phyloP scores from a whole-genome alignment of 768 basidiomycete genomes.

The Lenzites betulinus region DNA sequence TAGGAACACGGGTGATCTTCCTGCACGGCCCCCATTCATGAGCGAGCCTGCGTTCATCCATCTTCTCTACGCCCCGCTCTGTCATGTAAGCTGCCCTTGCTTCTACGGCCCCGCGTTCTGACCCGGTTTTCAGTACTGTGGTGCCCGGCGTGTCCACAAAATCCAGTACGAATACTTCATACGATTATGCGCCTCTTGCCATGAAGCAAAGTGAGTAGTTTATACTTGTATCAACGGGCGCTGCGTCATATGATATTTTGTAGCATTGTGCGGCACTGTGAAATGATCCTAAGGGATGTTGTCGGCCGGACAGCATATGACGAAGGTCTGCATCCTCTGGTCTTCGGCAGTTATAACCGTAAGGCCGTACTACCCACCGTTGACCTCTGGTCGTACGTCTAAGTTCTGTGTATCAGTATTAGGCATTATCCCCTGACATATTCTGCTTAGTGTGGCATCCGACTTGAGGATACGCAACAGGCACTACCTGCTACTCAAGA shows the following conservation, averaged over 20 bases:
- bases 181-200: background rate
- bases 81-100: background rate
- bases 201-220: background rate
- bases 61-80: slow-evolving; percentile 1
- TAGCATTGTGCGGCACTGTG: no score
- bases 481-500: no score
- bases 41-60: slow-evolving; percentile 4
- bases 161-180: background rate
- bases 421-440: no score
- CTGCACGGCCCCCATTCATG: background rate
- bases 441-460: no score
- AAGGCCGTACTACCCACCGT: no score
- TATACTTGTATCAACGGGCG: background rate
- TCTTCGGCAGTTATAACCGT: no score
- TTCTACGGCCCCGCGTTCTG: background rate
- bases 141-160: background rate
- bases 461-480: no score
- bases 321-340: no score
- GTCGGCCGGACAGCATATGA: no score
- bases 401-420: no score
- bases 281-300: no score
- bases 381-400: no score
- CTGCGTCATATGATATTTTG: background rate
- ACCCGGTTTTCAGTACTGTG: background rate
- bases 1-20: background rate